Evolutionary conservation across 1,284 basidiomycete genomes (phyloP).

Genomic region (Microbotryum lychnidis-dioicae): DNA sequence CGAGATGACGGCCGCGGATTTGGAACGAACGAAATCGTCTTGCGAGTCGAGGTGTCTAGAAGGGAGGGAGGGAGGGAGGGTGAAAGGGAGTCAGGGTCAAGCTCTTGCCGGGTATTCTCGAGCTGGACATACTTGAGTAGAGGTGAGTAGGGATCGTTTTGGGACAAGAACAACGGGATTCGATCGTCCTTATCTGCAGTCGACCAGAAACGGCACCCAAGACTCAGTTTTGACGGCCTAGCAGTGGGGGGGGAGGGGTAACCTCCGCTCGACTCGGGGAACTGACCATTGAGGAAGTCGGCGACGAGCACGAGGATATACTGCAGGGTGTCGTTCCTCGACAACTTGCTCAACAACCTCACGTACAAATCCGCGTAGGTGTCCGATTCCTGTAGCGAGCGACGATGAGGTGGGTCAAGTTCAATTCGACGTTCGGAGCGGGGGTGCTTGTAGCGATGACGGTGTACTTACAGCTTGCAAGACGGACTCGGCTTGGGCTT

Average conservation of each 20-base stretch:
- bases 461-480: conserved; percentile 22
- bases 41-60: conserved; percentile 67
- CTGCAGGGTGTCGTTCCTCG: conserved; percentile 87
- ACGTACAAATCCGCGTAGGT: conserved; percentile 85
- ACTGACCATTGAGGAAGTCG: conserved; percentile 71
- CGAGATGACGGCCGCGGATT: conserved; percentile 78
- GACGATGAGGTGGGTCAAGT: not conserved
- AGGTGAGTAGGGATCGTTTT: conserved; percentile 73
- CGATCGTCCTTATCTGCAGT: conserved; percentile 38
- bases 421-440: not conserved
- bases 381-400: conserved; percentile 49
- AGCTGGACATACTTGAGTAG: conserved; percentile 58
- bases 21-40: conserved; percentile 89
- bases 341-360: conserved; percentile 82
- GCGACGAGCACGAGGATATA: conserved; percentile 83
- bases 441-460: not conserved
- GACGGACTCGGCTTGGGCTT: conserved; percentile 27
- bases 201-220: conserved; percentile 33
- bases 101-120: not conserved
- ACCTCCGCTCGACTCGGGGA: not conserved
- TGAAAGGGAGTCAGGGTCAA: not conserved
- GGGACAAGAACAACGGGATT: conserved; percentile 40
- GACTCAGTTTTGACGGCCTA: no score
- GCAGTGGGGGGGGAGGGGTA: no score
- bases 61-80: not conserved